Evolutionary conservation across 768 basidiomycete genomes (phyloP), one percentile per base, ranked within the genome.

Genomic region (Tylopilus plumbeoviolaceoides): DNA sequence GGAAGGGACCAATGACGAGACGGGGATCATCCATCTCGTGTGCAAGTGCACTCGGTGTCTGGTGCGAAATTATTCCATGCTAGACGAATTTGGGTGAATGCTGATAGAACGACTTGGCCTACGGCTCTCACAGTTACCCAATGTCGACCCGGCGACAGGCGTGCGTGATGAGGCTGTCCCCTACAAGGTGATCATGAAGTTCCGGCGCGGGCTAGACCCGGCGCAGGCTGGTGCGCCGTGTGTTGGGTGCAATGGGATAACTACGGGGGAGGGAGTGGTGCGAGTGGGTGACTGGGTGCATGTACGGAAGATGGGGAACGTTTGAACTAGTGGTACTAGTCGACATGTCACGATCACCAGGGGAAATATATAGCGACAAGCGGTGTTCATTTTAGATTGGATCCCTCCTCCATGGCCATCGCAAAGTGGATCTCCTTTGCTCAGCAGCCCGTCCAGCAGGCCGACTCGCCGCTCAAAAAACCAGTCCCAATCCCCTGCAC

Each of bases 161-260:
- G 66, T 77, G 18, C 78, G 82, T 18, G 88, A 91, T 60, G 75
- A 75, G 15, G 85, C 86, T 0, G 87, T 91, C 5, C 89, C 89
- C 5, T 88, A 73, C 70, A 89, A 91, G 68, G 78, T 83, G 7
- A 63, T 89, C 10, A 83, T 83, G 79, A 88, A 85, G 72, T 84
- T 87, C 66, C 79, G 88, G 35, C 79, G 66, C 28, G 82, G 83
- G 17, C 50, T 85, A 47, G 81, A 87, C 63, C 78, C 79, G 0
- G 62, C 53, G 20, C 59, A 72, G 1, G 74, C 73, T 54, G 68
- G 72, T 69, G 77, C 75, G 58, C 75, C 87, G 1, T 89, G 85
- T 60, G 73, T 91, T 33, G 88, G 87, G 4, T 79, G 79, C 60
- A 86, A 90, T 61, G 85, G 73, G 0, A 75, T 84, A 18, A 75